A percentile compares a stretch with the other conserved stretches of the same genome.
Evolutionary conservation across 140 eudicot species (phyloP).

Genomic region (Stevia rebaudiana): DNA sequence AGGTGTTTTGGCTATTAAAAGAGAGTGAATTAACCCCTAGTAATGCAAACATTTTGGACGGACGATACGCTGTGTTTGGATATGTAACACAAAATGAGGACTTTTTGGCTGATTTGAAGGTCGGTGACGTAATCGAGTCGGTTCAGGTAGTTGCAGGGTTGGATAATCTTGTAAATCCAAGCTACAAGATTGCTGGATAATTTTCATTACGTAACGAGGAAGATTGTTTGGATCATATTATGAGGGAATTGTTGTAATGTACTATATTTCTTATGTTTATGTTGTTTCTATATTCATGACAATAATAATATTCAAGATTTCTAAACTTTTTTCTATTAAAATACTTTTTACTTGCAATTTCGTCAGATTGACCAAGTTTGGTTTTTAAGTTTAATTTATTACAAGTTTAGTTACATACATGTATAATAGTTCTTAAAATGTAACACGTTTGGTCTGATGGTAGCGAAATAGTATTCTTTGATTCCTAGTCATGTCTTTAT

Average conservation of each 20-base stretch:
- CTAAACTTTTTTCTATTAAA: neutral
- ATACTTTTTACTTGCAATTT: too few species aligned
- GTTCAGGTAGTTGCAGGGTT: conserved; percentile 80
- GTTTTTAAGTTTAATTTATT: too few species aligned
- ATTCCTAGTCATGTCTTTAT: too few species aligned
- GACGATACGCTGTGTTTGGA: conserved; percentile 87
- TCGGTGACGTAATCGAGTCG: conserved; percentile 91
- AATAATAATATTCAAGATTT: neutral
- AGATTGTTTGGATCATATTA: conserved; percentile 10
- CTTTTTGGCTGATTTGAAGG: conserved; percentile 82
- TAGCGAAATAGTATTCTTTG: too few species aligned
- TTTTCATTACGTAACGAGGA: neutral
- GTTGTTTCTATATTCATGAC: neutral
- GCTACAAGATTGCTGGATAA: conserved; percentile 95
- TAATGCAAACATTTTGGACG: conserved; percentile 92
- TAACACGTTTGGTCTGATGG: too few species aligned
- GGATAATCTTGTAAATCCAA: conserved; percentile 95
- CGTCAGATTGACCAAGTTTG: too few species aligned
- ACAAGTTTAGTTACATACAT: too few species aligned
- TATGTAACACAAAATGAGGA: conserved; percentile 87
- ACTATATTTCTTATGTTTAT: neutral
- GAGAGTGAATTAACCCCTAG: conserved; percentile 98
- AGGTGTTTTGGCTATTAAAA: conserved; percentile 90
- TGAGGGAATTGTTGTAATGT: conserved; percentile 33
- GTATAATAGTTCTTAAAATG: too few species aligned